Evolutionary conservation across 345 rosid genomes (phyloP).

Genomic region (Limnanthes douglasii): DNA sequence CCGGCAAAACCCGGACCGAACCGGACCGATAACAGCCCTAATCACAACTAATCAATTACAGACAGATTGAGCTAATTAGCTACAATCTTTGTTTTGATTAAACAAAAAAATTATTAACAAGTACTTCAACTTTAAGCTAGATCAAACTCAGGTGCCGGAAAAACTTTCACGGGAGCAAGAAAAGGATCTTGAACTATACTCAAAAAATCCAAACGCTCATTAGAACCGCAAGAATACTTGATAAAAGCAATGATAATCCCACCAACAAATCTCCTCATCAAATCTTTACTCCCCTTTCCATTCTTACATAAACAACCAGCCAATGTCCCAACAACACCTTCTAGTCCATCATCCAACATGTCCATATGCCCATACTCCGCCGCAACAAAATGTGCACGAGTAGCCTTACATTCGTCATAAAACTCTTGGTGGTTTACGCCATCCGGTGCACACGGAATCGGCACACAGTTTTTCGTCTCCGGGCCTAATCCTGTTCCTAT

Average conservation of each 20-base stretch:
- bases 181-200: constrained; percentile 10
- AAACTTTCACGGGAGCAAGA: constrained; percentile 10
- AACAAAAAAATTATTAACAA: too few relatives aligned
- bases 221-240: constrained; percentile 9
- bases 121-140: too few relatives aligned
- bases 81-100: too few relatives aligned
- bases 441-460: constrained; percentile 12
- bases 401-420: constrained; percentile 13
- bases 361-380: constrained; percentile 19
- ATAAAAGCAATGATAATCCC: constrained; percentile 15
- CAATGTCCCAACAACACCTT: constrained; percentile 10
- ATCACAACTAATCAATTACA: too few relatives aligned
- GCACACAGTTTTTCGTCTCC: not conserved
- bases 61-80: too few relatives aligned
- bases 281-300: constrained; percentile 3
- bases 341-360: constrained; percentile 16
- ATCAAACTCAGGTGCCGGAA: constrained; percentile 10
- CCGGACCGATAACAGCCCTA: too few relatives aligned
- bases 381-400: constrained; percentile 13
- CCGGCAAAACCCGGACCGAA: too few relatives aligned
- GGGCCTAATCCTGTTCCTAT: constrained; percentile 16
- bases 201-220: constrained; percentile 8
- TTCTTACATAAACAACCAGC: constrained; percentile 15
- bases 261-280: constrained; percentile 15
- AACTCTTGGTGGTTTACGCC: constrained; percentile 14